phyloP scores from a whole-genome alignment of 805 yeast genomes.

The Teunomyces pallodes region DNA sequence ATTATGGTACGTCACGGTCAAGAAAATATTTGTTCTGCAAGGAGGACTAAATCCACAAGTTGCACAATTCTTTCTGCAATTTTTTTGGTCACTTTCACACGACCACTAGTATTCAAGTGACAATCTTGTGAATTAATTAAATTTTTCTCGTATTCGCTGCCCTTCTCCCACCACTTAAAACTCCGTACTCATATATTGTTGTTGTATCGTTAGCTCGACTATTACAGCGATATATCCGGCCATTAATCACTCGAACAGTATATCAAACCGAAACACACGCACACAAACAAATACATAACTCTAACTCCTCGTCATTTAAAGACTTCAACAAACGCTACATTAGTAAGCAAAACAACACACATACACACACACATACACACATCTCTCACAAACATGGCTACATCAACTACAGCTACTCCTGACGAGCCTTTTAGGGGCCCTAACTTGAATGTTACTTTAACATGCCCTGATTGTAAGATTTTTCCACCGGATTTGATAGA shows the following conservation, averaged over 20 bases:
- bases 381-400: conserved; percentile 3
- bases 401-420: conserved; percentile 7
- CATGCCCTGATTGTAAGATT: conserved; percentile 95
- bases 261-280: background rate
- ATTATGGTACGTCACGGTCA: background rate
- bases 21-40: background rate
- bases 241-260: background rate
- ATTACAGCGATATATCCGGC: background rate
- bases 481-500: conserved; percentile 95
- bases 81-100: background rate
- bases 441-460: conserved; percentile 80
- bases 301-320: background rate
- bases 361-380: background rate
- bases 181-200: conserved; percentile 1
- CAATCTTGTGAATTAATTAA: background rate
- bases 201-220: conserved; percentile 3
- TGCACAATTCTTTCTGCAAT: no score
- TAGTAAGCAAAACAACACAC: background rate
- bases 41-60: no score
- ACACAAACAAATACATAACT: background rate
- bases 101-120: background rate
- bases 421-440: conserved; percentile 55
- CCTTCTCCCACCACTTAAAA: background rate
- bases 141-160: background rate
- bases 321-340: background rate